phyloP scores from a whole-genome alignment of 2,329 filamentous ascomycete species.

The Diaporthe citri region DNA sequence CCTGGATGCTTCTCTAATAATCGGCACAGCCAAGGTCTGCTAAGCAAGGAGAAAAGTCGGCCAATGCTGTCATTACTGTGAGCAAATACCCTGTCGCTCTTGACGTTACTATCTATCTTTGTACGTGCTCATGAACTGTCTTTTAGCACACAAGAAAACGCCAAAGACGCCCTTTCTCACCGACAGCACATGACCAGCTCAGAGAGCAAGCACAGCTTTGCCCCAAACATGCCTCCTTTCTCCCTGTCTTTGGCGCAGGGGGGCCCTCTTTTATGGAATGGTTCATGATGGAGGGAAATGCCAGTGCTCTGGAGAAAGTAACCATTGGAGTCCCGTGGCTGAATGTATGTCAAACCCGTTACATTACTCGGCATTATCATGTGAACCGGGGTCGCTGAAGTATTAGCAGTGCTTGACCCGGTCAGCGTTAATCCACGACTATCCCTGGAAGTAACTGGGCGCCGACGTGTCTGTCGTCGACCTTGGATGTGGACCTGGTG shows the following conservation, averaged over 20 bases:
- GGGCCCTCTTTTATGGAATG: neutral
- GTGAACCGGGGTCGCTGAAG: neutral
- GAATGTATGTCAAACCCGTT: neutral
- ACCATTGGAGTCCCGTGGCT: neutral
- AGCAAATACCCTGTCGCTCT: neutral
- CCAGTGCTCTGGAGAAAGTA: neutral
- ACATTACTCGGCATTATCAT: neutral
- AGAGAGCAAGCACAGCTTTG: neutral
- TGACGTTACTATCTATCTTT: neutral
- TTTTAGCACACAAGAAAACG: neutral
- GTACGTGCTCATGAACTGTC: neutral
- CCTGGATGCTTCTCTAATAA: slow-evolving; percentile 1
- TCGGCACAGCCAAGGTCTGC: neutral
- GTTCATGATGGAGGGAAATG: neutral
- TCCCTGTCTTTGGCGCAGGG: neutral
- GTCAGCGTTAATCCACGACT: neutral
- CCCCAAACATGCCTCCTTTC: neutral
- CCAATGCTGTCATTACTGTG: neutral
- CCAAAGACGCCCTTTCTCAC: neutral
- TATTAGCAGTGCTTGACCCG: neutral
- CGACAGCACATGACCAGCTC: neutral
- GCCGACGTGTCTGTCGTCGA: neutral
- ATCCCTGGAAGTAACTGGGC: neutral
- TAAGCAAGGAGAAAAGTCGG: neutral
- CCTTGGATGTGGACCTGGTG: neutral